Evolutionary conservation across 164 flowering plant genomes (phyloP), one percentile per base, ranked within the genome.

Genomic region (Nymphaea thermarum): DNA sequence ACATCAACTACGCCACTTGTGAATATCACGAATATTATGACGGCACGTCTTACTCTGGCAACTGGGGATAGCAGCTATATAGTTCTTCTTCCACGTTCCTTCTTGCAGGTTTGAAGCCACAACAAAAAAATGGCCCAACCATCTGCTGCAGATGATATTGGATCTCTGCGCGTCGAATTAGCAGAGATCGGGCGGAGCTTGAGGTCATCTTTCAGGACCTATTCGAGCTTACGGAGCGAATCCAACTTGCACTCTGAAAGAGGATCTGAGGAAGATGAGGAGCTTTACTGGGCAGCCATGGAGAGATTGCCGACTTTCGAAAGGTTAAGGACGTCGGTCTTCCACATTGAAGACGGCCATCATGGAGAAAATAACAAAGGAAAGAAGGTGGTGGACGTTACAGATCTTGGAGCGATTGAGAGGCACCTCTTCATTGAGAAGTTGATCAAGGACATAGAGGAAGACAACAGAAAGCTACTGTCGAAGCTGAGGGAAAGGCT

Each of bases 271-370:
- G 81, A 75, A 42, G 86, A 82, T 66, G 42, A 45, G 59, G 72
- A 65, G 42, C 43, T 79, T 42, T 82, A 80, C 70, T 89, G 97
- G 95, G 86, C 86, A 18, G 83, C 75, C 15, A 80, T 87, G 59
- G 90, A 87, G 75, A 83, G 91, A 71, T 73, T 85, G 62, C 87
- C 89, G 4, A 82, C 87, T 5, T 74, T 66, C 71, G 73, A 78
- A 16, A 47, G 55, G 55, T 7, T 12, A 12, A 2, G 55, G 2
- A 47, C 55, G 7, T 47, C 55, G 4, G 12, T 4, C 7, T 47
- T 47, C 55, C 7, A 12, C 12, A 12, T 7, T 7, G 55, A 12
- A 47, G 55, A 47, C 12, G 55, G 55, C 12, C 11, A 47, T 47
- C 2, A 2, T 6, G 64, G 36, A 6, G 44, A 25, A 25, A 25